phyloP scores from a whole-genome alignment of 495 filamentous ascomycete genomes.

The Cercophora scortea region DNA sequence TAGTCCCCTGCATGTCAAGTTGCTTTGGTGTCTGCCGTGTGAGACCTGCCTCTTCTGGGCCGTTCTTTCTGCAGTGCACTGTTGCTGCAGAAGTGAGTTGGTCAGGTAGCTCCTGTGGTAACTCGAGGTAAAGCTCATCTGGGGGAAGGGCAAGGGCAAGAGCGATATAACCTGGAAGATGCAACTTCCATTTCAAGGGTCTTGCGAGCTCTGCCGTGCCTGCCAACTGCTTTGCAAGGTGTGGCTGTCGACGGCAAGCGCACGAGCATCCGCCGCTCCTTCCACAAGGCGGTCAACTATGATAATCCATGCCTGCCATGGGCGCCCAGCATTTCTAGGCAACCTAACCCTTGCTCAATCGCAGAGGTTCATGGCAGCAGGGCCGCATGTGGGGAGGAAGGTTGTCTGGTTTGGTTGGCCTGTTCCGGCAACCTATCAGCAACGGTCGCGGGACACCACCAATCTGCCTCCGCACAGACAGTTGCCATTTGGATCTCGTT shows the following conservation, averaged over 20 bases:
- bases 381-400: conserved; percentile 4
- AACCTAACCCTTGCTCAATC: neutral
- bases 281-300: conserved; percentile 1
- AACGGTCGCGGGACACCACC: conserved; percentile 9
- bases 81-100: neutral
- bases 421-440: conserved; percentile 10
- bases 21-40: neutral
- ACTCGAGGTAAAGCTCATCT: too few species aligned
- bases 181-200: neutral
- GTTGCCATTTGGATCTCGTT: conserved; percentile 13
- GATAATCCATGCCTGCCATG: neutral
- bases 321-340: neutral
- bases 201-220: too few species aligned
- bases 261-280: neutral
- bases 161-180: too few species aligned
- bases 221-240: too few species aligned
- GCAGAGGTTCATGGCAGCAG: neutral
- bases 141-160: too few species aligned
- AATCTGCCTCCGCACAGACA: conserved; percentile 15
- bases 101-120: neutral
- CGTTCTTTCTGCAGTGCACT: neutral
- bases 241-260: neutral
- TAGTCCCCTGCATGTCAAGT: conserved; percentile 1
- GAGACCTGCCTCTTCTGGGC: neutral
- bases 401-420: conserved; percentile 7